Conservation (phyloP, 1,139 yeast species). For the Kodamaea ohmeri region DNA sequence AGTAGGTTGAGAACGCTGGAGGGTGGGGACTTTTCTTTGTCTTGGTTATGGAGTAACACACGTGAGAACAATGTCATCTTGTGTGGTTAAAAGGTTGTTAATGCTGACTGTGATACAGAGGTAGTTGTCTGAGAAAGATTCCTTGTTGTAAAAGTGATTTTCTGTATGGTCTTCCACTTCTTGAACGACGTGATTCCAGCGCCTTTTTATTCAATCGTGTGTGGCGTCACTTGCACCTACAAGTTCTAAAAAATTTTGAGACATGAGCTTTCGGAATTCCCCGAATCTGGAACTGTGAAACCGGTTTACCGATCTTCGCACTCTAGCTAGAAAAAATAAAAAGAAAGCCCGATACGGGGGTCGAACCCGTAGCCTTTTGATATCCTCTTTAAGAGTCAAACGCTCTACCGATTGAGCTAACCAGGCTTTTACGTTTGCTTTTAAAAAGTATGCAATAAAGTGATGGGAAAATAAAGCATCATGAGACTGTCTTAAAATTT, state of each 20-base stretch:
- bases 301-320: background rate
- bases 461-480: too few species aligned
- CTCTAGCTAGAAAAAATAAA: constrained; percentile 8
- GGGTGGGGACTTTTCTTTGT: constrained; percentile 5
- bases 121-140: background rate
- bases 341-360: constrained; percentile 20
- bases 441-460: too few species aligned
- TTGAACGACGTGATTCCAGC: background rate
- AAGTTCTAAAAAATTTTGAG: background rate
- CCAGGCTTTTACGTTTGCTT: constrained; percentile 19
- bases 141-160: background rate
- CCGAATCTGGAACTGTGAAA: background rate
- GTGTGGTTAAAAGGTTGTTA: too few species aligned
- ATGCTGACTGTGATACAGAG: too few species aligned
- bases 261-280: background rate
- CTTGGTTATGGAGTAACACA: constrained; percentile 7
- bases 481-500: too few species aligned
- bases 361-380: constrained; percentile 23
- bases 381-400: constrained; percentile 25
- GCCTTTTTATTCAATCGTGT: background rate
- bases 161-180: background rate
- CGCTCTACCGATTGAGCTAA: constrained; percentile 35
- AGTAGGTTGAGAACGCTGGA: constrained; percentile 1
- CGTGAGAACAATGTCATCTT: constrained; percentile 9
- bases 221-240: background rate